phyloP scores from a whole-genome alignment of 768 basidiomycete species.

The Tulasnella sp. region DNA sequence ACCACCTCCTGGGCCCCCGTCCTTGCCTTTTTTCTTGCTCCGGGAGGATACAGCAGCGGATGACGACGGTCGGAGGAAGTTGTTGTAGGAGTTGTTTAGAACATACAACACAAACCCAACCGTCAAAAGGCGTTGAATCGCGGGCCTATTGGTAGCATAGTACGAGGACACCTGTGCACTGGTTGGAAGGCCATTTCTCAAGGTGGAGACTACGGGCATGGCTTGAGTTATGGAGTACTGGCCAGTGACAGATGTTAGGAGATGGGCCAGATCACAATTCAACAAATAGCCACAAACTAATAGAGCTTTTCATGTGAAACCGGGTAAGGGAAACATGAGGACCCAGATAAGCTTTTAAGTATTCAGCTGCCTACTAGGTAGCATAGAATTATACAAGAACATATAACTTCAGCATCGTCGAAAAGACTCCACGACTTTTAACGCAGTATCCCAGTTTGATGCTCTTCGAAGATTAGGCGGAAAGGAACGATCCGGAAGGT shows the following conservation, averaged over 20 bases:
- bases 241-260: too few species aligned
- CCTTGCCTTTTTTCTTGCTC: constrained; percentile 26
- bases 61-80: neutral
- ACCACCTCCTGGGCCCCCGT: constrained; percentile 27
- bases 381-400: too few species aligned
- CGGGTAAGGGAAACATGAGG: too few species aligned
- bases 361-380: too few species aligned
- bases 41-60: constrained; percentile 27
- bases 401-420: too few species aligned
- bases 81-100: constrained; percentile 30
- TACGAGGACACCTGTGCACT: constrained; percentile 32
- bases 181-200: neutral
- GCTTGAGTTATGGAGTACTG: too few species aligned
- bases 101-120: constrained; percentile 58
- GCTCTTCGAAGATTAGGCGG: constrained; percentile 1
- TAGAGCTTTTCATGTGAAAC: too few species aligned
- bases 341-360: too few species aligned
- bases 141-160: constrained; percentile 35
- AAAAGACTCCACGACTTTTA: too few species aligned
- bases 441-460: constrained; percentile 6
- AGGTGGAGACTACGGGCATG: neutral
- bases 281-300: too few species aligned
- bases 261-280: too few species aligned
- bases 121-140: constrained; percentile 60
- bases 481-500: neutral